phyloP scores from a whole-genome alignment of 2,329 filamentous ascomycete species.

The Neonectria neomacrospora region DNA sequence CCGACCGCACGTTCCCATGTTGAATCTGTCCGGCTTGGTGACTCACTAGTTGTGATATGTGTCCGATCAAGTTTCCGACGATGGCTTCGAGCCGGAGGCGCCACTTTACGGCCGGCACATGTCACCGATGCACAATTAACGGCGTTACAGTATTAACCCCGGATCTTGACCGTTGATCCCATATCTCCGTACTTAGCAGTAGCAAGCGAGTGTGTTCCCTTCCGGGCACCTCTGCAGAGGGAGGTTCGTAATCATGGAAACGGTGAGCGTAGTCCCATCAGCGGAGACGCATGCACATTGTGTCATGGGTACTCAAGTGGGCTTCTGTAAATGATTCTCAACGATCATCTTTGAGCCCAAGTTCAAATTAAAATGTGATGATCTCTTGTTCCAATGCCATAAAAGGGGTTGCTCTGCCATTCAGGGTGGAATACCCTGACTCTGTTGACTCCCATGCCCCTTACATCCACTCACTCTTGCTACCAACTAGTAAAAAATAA shows the following conservation, averaged over 20 bases:
- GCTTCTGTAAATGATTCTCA: background rate
- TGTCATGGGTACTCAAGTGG: background rate
- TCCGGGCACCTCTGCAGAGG: background rate
- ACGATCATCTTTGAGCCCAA: background rate
- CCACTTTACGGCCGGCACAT: background rate
- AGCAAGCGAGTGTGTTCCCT: background rate
- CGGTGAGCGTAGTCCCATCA: background rate
- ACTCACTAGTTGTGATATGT: background rate
- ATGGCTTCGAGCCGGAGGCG: no score
- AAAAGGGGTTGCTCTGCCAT: background rate
- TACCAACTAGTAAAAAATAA: background rate
- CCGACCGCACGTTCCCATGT: background rate
- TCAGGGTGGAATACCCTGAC: background rate
- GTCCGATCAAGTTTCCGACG: background rate
- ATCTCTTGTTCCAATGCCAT: background rate
- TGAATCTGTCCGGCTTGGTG: conserved; percentile 1
- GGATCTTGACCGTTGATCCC: background rate
- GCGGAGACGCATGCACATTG: background rate
- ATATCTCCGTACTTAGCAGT: background rate
- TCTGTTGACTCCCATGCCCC: background rate
- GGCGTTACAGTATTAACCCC: background rate
- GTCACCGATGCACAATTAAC: no score
- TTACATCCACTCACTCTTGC: background rate
- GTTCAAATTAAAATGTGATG: background rate
- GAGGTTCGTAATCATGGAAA: background rate